Conservation (phyloP, 257 asterid genomes). For the Primulina huaijiensis region DNA sequence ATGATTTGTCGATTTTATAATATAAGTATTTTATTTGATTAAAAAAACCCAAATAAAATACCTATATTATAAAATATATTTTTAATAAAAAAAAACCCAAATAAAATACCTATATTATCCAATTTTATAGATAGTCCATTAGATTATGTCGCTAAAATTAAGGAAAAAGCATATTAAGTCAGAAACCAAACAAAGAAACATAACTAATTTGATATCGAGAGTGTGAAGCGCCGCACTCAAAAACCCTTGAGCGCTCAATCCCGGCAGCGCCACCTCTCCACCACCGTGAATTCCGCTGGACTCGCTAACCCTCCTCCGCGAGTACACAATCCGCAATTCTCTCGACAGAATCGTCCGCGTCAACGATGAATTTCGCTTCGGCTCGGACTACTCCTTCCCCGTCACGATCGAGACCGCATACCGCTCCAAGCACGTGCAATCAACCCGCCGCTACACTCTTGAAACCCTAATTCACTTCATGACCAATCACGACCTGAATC, state of each 20-base stretch:
- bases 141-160: too few species aligned
- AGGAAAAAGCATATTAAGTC: too few species aligned
- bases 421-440: constrained; percentile 69
- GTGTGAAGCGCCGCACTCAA: too few species aligned
- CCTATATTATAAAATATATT: too few species aligned
- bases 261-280: neutral
- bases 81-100: too few species aligned
- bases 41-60: too few species aligned
- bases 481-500: constrained; percentile 73
- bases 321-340: constrained; percentile 68
- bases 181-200: too few species aligned
- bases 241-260: neutral
- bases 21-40: too few species aligned
- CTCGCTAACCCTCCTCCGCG: constrained; percentile 84
- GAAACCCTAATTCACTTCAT: constrained; percentile 93
- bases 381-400: constrained; percentile 79
- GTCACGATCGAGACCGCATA: constrained; percentile 77
- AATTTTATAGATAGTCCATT: too few species aligned
- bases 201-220: too few species aligned
- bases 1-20: too few species aligned
- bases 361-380: constrained; percentile 78
- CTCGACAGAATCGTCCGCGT: constrained; percentile 58
- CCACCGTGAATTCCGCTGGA: constrained; percentile 48
- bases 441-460: constrained; percentile 77
- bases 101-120: too few species aligned